A percentile compares a stretch with the other conserved stretches of the same genome.
Conservation (phyloP, 306 rosid genomes). For the Crotalaria pallida region DNA sequence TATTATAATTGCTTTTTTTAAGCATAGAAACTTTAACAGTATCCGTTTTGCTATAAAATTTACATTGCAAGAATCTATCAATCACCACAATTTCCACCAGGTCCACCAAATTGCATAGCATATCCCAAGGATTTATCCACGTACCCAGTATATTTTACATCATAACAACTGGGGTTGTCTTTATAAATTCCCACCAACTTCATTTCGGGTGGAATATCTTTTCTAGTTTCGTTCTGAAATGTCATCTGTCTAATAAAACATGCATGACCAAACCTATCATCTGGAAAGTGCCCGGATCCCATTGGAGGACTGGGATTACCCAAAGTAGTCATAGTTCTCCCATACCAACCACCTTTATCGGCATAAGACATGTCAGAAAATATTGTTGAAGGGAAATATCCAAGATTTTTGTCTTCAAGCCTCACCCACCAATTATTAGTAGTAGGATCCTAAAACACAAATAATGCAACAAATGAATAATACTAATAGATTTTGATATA, state of each 20-base stretch:
- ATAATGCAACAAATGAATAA: too few relatives aligned
- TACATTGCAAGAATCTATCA: too few relatives aligned
- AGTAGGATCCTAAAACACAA: too few relatives aligned
- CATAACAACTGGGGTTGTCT: neutral
- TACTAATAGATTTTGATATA: too few relatives aligned
- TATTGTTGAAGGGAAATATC: conserved; percentile 16
- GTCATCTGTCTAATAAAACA: neutral
- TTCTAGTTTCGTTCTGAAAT: neutral
- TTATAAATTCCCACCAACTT: too few relatives aligned
- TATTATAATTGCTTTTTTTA: too few relatives aligned
- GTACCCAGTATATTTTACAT: neutral
- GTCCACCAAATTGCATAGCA: neutral
- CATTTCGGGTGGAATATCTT: neutral
- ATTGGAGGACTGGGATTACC: neutral
- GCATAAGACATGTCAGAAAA: neutral
- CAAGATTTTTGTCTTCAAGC: accelerated
- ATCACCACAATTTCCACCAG: neutral
- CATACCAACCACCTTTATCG: neutral
- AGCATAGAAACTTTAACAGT: too few relatives aligned
- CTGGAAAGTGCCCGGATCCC: neutral
- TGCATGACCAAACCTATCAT: neutral
- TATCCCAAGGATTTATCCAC: neutral
- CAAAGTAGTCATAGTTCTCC: neutral
- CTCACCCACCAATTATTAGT: conserved; percentile 2
- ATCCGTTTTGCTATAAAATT: too few relatives aligned